Evolutionary conservation across 352 stramenopile genomes (phyloP), one percentile per base, ranked within the genome.

Genomic region (Phytophthora pisi): DNA sequence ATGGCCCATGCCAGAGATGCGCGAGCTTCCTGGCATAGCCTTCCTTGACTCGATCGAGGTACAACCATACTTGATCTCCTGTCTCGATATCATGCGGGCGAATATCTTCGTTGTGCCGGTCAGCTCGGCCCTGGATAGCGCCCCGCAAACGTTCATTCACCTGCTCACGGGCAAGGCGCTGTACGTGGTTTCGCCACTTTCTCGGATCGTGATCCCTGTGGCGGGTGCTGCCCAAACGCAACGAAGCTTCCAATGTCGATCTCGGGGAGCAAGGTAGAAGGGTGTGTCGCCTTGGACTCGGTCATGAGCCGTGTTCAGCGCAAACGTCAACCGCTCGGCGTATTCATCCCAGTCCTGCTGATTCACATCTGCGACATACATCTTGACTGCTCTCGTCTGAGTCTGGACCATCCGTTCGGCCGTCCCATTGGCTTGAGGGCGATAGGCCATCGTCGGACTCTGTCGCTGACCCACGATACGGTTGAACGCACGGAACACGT

Each of bases 1-100:
- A 77, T 1, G 67, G 68, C 23, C 73, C 69, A 24, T 81, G 69
- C 66, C 69, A 78, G 16, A 65, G 15, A 40, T 81, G 64, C 51
- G 36, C 36, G 36, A 43, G 36, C 36, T 43, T 43, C 36, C 36
- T n/a, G 36, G 36, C 11, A 43, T 43, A 43, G 36, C 36, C 36
- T 11, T 43, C 36, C 5, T 43, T 43, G 36, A 43, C 36, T 43
- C 36, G 50, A 45, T 54, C 51, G 2, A 67, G 26, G 31, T 51
- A 51, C 6, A 67, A 24, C 42, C 60, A 67, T 0, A 69, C 43
- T 28, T 47, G 43, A 10, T 30, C n/a, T 28, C 56, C 56, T 4
- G 13, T 7, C 18, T 62, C 45, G 30, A 55, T 62, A 9, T 11
- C 11, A 15, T 47, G 56, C 13, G 42, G 28, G 7, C 43, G 16